Evolutionary conservation across 148 eudicot genomes (phyloP).

Genomic region (Salicornia ramosissima): DNA sequence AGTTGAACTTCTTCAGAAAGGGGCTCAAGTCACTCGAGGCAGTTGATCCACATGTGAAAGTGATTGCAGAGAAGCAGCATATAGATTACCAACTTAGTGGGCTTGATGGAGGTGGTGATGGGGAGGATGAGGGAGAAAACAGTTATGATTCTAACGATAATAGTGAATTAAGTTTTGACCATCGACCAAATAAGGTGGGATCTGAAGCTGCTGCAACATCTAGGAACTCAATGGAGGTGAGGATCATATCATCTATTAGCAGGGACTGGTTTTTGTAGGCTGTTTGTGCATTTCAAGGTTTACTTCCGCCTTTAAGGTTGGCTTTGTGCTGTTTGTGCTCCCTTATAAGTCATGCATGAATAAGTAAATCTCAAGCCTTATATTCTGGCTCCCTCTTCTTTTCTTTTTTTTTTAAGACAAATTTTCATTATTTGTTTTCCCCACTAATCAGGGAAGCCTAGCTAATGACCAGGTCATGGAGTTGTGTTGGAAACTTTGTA

Average conservation of each 20-base stretch:
- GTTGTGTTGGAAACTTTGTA: no score
- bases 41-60: conserved; percentile 61
- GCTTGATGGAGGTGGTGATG: conserved; percentile 53
- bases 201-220: conserved; percentile 45
- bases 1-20: conserved; percentile 87
- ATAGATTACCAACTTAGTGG: conserved; percentile 76
- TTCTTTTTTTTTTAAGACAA: no score
- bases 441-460: no score
- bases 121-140: conserved; percentile 49
- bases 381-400: no score
- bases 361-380: no score
- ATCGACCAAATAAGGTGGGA: conserved; percentile 54
- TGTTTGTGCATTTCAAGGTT: neutral
- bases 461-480: no score
- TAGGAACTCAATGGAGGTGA: conserved; percentile 90
- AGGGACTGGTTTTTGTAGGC: neutral
- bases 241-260: conserved; percentile 7
- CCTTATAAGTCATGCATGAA: neutral
- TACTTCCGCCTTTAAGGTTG: neutral
- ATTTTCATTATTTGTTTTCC: no score
- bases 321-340: neutral
- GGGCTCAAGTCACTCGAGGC: conserved; percentile 83
- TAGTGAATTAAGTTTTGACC: conserved; percentile 75
- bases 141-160: conserved; percentile 52
- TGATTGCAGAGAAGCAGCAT: conserved; percentile 71